Percentiles rank a stretch among this genome's conserved stretches.
phyloP scores from a whole-genome alignment of 1,284 basidiomycete genomes.

The Neonothopanus nambi region DNA sequence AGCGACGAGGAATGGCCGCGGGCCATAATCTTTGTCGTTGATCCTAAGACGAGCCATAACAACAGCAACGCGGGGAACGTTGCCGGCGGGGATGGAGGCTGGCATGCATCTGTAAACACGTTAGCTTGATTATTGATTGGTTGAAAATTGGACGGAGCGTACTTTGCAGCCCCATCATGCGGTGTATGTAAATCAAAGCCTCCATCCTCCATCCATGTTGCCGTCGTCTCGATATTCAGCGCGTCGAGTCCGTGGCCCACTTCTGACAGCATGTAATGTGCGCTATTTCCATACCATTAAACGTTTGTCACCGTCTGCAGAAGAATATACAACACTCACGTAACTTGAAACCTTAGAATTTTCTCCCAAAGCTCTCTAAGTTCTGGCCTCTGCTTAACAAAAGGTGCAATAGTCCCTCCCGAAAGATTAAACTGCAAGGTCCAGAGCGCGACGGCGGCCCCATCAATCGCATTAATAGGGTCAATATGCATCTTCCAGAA shows the following conservation, averaged over 20 bases:
- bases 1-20: background rate
- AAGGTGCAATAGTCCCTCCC: conserved; percentile 12
- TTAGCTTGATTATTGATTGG: too few relatives aligned
- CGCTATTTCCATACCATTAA: too few relatives aligned
- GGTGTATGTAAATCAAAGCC: background rate
- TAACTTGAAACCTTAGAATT: conserved; percentile 9
- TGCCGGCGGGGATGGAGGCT: conserved; percentile 4
- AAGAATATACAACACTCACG: too few relatives aligned
- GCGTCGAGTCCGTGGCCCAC: background rate
- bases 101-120: conserved; percentile 32
- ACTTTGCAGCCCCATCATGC: background rate
- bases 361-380: conserved; percentile 1
- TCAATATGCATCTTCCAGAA: conserved; percentile 17
- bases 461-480: conserved; percentile 12
- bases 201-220: background rate
- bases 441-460: conserved; percentile 11
- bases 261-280: background rate
- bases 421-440: conserved; percentile 18
- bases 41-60: background rate
- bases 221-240: background rate
- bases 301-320: too few relatives aligned
- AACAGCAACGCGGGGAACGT: background rate
- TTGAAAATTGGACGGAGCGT: too few relatives aligned
- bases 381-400: background rate
- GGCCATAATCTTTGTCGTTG: background rate